Conservation (phyloP, 2,329 filamentous ascomycete genomes). For the Chaetoscypha palmicola region DNA sequence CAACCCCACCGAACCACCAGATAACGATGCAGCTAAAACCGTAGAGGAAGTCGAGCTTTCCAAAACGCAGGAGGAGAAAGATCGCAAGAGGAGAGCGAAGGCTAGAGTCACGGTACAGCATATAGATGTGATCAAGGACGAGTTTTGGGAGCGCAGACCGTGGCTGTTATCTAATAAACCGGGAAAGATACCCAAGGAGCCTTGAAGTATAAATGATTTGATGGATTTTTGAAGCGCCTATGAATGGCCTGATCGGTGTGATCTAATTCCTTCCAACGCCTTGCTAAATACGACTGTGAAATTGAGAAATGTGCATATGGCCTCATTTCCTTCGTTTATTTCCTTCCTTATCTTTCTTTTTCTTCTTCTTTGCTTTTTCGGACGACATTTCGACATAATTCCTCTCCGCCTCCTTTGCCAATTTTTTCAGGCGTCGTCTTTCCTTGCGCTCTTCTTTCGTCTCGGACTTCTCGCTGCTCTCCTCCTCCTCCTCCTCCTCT, state of each 20-base stretch:
- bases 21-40: slow-evolving; percentile 39
- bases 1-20: slow-evolving; percentile 31
- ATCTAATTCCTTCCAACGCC: slow-evolving; percentile 21
- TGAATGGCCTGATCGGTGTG: slow-evolving; percentile 13
- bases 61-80: slow-evolving; percentile 76
- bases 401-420: slow-evolving; percentile 19
- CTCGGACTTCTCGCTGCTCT: slow-evolving; percentile 21
- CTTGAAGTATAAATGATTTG: slow-evolving; percentile 18
- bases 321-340: too few relatives aligned
- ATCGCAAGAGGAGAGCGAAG: slow-evolving; percentile 73
- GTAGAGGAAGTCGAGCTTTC: slow-evolving; percentile 54
- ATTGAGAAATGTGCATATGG: too few relatives aligned
- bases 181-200: slow-evolving; percentile 59
- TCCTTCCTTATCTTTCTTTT: slow-evolving; percentile 24
- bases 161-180: slow-evolving; percentile 76
- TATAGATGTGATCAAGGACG: slow-evolving; percentile 89
- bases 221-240: slow-evolving; percentile 4
- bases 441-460: slow-evolving; percentile 33
- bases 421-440: slow-evolving; percentile 32
- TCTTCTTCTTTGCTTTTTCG: slow-evolving; percentile 29
- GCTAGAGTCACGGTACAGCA: slow-evolving; percentile 77
- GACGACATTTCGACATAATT: slow-evolving; percentile 19
- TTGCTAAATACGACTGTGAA: slow-evolving; percentile 14
- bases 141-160: slow-evolving; percentile 83
- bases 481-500: slow-evolving; percentile 9